These are phyloP conservation scores for Cadophora sp. DNA, from an alignment of 2,329 filamentous ascomycete genomes.

Conservation along the genomic window DNA sequence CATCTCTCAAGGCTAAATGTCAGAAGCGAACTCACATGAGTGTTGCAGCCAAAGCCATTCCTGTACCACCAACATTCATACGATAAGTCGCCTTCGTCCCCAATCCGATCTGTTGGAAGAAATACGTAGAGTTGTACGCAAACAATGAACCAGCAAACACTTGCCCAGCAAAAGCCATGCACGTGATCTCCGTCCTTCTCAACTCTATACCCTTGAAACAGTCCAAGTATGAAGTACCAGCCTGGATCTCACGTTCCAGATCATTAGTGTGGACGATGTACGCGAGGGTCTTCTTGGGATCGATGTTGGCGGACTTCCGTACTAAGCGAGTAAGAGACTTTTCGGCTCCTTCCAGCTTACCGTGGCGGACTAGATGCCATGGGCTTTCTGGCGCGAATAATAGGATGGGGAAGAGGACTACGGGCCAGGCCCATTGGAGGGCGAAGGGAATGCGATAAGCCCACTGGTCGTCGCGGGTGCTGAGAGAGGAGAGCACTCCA, in stretches of 20 bases:
- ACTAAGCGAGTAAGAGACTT: constrained; percentile 48
- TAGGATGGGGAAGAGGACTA: constrained; percentile 51
- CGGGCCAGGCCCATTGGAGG: constrained; percentile 53
- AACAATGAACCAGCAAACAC: constrained; percentile 67
- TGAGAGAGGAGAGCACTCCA: constrained; percentile 52
- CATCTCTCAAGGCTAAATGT: not conserved
- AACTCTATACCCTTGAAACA: constrained; percentile 54
- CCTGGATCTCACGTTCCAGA: constrained; percentile 52
- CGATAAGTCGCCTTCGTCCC: constrained; percentile 50
- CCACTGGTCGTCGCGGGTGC: constrained; percentile 45
- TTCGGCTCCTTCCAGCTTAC: constrained; percentile 52
- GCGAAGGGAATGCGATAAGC: constrained; percentile 50
- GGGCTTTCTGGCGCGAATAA: constrained; percentile 54
- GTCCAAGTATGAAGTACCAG: constrained; percentile 53
- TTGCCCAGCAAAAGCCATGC: constrained; percentile 66
- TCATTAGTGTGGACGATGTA: constrained; percentile 61
- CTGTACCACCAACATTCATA: constrained; percentile 6
- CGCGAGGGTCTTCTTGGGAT: constrained; percentile 44
- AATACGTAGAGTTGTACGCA: constrained; percentile 67
- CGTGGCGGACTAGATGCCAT: constrained; percentile 55
- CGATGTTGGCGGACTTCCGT: constrained; percentile 17
- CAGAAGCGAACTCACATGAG: not conserved
- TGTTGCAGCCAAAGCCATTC: constrained; percentile 5
- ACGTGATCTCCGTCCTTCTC: constrained; percentile 56
- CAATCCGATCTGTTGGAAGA: constrained; percentile 61